Evolutionary conservation across 106 monocot genomes (phyloP), one percentile per base, ranked within the genome.

Genomic region (Phalaenopsis aphrodite): DNA sequence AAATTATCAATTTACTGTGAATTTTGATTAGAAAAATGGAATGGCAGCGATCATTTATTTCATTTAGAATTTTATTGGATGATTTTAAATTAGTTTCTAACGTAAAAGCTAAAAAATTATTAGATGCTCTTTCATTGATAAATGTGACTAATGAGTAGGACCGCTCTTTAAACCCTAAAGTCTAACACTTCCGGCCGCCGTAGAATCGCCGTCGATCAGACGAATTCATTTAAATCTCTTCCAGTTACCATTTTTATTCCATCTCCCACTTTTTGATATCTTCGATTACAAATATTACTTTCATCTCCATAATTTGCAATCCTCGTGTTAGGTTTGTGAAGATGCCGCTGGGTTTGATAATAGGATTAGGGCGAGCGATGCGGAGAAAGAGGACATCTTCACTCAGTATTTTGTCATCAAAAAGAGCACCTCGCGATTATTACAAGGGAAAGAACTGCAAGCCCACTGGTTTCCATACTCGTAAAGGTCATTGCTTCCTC

Each of bases 361-460:
- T 81, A 46, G 90, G 88, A 65, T 75, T 95, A 49, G 90, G 88
- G n/a, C 85, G 88, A 77, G 88, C 90, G 55, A 90, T 92, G 92
- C 80, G 94, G 82, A 88, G 92, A 76, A 92, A 95, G 81, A 81
- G 92, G 30, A 85, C 90, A 21, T 95, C 94, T 9, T 90, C 93
- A 0, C 78, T 90, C 0, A 67, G 38, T 64, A 92, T 92, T 41
- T 69, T 92, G 55, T 88, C 92, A 47, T 92, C 92, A 10, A 92
- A 92, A 81, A 82, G 92, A 83, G 89, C 66, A 19, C 92, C 89
- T 19, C 72, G 89, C 46, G 86, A 90, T 57, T 93, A 93, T 79
- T 93, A 93, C 82, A 93, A 93, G 85, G 93, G 90, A 47, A 95
- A 95, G 81, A 95, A 95, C 78, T 95, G 95, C 95, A 95, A 95